Evolutionary conservation across 164 flowering plant genomes (phyloP).

Genomic region (grape (Vitis vinifera)): ASM3070453v1 NC_081812.1:22213001-22213500

Average conservation of each 20-base stretch:
- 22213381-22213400: constrained; percentile 33
- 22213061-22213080: constrained; percentile 39
- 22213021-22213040: constrained; percentile 10
- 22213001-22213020: constrained; percentile 20
- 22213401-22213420: constrained; percentile 61
- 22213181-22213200: constrained; percentile 49
- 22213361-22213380: constrained; percentile 54
- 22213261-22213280: background rate
- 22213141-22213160: constrained; percentile 78
- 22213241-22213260: background rate
- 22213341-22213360: constrained; percentile 54
- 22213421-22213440: constrained; percentile 31
- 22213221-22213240: constrained; percentile 2
- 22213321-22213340: no score
- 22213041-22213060: constrained; percentile 27
- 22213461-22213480: constrained; percentile 22
- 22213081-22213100: constrained; percentile 38
- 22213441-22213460: constrained; percentile 21
- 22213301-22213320: background rate
- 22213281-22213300: background rate
- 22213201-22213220: constrained; percentile 57
- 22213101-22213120: constrained; percentile 34
- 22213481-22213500: constrained; percentile 20
- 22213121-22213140: constrained; percentile 44
- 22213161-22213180: constrained; percentile 69